Conservation (phyloP, 1,284 basidiomycete genomes). For the Mycena sp. region DNA sequence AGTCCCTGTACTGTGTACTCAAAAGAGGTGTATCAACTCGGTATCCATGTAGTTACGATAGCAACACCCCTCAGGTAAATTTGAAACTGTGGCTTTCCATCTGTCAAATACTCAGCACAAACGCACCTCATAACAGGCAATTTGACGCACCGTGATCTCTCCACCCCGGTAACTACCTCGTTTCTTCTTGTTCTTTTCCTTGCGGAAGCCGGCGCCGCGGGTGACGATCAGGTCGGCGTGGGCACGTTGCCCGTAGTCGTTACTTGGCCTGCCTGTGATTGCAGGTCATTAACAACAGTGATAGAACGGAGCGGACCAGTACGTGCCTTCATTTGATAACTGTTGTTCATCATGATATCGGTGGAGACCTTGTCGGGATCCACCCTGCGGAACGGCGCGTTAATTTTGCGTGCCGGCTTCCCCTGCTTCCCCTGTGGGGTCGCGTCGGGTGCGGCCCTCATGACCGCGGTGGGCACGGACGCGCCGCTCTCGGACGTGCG, state of each 20-base stretch:
- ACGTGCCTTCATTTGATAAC: slow-evolving; percentile 82
- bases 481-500: slow-evolving; percentile 59
- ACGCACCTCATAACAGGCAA: neutral
- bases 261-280: slow-evolving; percentile 63
- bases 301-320: neutral
- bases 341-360: slow-evolving; percentile 80
- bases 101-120: slow-evolving; percentile 48
- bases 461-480: slow-evolving; percentile 57
- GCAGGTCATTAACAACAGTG: neutral
- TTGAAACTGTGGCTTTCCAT: slow-evolving; percentile 88
- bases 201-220: slow-evolving; percentile 93
- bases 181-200: slow-evolving; percentile 99
- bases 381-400: slow-evolving; percentile 85
- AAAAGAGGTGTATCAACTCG: no score
- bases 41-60: neutral
- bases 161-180: slow-evolving; percentile 92
- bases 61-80: slow-evolving; percentile 54
- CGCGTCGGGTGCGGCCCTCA: no score
- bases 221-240: slow-evolving; percentile 92
- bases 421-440: slow-evolving; percentile 34
- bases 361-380: slow-evolving; percentile 73
- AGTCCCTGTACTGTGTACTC: no score
- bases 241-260: slow-evolving; percentile 92
- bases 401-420: slow-evolving; percentile 52
- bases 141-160: slow-evolving; percentile 81